A percentile compares a stretch with the other conserved stretches of the same genome.
phyloP scores from a whole-genome alignment of 805 yeast genomes.

The Candida methanosorbosa region DNA sequence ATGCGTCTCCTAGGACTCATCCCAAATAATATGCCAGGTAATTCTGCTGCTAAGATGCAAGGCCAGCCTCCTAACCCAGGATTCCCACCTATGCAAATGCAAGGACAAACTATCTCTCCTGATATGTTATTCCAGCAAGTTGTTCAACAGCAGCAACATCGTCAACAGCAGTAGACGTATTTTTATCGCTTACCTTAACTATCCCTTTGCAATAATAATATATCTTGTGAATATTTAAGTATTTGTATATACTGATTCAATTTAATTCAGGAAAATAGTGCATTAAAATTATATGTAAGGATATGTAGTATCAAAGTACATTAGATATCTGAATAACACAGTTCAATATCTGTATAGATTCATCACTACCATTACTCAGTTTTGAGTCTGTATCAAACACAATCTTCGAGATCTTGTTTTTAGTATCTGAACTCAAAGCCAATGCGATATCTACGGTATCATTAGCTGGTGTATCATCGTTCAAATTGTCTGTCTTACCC shows the following conservation, averaged over 20 bases:
- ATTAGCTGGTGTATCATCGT: constrained; percentile 14
- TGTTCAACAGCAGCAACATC: constrained; percentile 2
- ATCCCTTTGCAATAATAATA: too few species aligned
- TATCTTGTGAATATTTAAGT: too few species aligned
- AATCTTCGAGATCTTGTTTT: constrained; percentile 53
- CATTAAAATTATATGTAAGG: neutral
- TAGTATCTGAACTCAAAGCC: constrained; percentile 50
- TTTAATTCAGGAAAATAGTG: neutral
- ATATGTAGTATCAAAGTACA: constrained; percentile 13
- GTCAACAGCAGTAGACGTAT: neutral
- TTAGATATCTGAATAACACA: constrained; percentile 45
- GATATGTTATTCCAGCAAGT: constrained; percentile 2
- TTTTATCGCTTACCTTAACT: too few species aligned
- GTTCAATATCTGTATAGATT: constrained; percentile 72
- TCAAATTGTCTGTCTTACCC: constrained; percentile 4
- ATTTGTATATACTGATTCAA: too few species aligned
- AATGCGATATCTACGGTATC: constrained; percentile 30
- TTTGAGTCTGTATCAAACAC: constrained; percentile 70
- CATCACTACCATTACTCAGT: constrained; percentile 81
- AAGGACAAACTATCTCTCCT: neutral
- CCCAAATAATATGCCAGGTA: too few species aligned
- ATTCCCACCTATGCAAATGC: too few species aligned
- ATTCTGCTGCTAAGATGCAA: too few species aligned
- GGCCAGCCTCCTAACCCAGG: too few species aligned
- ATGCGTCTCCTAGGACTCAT: neutral